Conservation (phyloP, 2,329 filamentous ascomycete species). For the Ramichloridium luteum region DNA sequence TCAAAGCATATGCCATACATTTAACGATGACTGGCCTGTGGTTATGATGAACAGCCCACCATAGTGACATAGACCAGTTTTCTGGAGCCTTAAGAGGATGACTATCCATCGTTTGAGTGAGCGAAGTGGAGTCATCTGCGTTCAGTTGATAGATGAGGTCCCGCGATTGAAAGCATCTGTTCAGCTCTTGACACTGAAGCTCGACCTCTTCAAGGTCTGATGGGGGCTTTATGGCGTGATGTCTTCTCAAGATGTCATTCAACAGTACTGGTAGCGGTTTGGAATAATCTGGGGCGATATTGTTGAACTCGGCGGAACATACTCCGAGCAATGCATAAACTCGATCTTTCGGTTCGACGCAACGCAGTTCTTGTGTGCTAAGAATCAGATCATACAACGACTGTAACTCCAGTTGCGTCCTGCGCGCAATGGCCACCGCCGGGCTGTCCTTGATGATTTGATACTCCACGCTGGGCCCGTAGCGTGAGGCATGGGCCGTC, state of each 20-base stretch:
- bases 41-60: too few relatives aligned
- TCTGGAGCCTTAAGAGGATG: too few relatives aligned
- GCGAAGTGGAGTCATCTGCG: too few relatives aligned
- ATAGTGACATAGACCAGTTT: too few relatives aligned
- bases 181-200: constrained; percentile 2
- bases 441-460: neutral
- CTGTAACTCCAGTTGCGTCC: neutral
- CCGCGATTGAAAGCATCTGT: too few relatives aligned
- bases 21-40: too few relatives aligned
- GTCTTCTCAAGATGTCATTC: constrained; percentile 2
- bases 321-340: constrained; percentile 5
- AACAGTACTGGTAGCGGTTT: constrained; percentile 1
- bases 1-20: too few relatives aligned
- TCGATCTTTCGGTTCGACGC: constrained; percentile 4
- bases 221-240: neutral
- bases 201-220: neutral
- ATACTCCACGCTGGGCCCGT: constrained; percentile 1
- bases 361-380: constrained; percentile 1
- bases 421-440: constrained; percentile 4
- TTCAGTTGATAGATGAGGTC: too few relatives aligned
- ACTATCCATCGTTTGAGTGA: too few relatives aligned
- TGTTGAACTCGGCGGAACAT: neutral
- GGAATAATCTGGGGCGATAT: constrained; percentile 3
- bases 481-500: neutral
- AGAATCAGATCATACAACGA: constrained; percentile 2